These are phyloP conservation scores for Penicillium bovifimosum DNA, from an alignment of 495 filamentous ascomycete genomes.

Conservation along the genomic window DNA sequence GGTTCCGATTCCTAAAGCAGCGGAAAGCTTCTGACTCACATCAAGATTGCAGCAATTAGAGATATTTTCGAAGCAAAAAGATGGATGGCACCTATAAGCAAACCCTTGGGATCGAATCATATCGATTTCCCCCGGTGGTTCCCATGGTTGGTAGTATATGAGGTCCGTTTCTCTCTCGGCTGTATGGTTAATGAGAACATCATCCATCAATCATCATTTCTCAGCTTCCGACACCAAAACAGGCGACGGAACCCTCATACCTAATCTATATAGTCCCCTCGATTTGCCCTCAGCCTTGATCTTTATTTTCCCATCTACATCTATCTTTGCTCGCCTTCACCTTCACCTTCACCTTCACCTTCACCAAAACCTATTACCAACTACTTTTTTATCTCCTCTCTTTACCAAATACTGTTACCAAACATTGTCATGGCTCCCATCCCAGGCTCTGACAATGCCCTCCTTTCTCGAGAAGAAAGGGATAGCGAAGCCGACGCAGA, in stretches of 20 bases:
- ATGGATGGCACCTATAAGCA: too few species aligned
- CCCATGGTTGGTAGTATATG: too few species aligned
- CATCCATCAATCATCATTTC: too few species aligned
- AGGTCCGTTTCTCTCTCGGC: background rate
- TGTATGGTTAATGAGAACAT: too few species aligned
- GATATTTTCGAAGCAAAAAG: background rate
- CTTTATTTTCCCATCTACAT: background rate
- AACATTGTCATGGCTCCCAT: background rate
- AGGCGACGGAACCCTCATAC: background rate
- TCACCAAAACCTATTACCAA: background rate
- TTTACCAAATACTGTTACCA: background rate
- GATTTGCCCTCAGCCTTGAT: too few species aligned
- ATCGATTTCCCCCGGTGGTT: background rate
- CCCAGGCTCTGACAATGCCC: background rate
- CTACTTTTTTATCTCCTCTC: too few species aligned
- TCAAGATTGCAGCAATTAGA: background rate
- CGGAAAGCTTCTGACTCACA: background rate
- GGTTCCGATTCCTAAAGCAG: background rate
- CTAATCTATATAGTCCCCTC: background rate
- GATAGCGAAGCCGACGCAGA: background rate
- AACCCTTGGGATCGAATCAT: background rate
- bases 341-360: background rate
- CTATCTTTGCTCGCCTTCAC: too few species aligned
- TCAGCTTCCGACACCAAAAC: background rate
- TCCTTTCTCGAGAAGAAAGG: background rate